Percentiles rank a stretch among this genome's conserved stretches.
Evolutionary conservation across 2,329 filamentous ascomycete genomes (phyloP).

Genomic region (Onygenales sp.): DNA sequence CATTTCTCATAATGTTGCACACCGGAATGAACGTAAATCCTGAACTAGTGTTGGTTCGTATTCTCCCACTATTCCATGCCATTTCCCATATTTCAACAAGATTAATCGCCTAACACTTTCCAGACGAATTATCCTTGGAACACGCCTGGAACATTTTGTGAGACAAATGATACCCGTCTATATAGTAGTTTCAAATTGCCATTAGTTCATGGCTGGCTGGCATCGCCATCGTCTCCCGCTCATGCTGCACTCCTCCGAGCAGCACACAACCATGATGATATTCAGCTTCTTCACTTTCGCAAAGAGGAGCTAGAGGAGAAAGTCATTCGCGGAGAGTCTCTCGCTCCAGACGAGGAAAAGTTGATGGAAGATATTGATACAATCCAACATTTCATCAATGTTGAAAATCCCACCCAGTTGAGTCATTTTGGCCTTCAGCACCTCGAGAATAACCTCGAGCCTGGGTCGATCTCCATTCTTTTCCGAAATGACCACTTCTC

Average conservation of each 20-base stretch:
- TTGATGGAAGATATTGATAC: conserved; percentile 72
- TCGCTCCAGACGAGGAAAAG: conserved; percentile 65
- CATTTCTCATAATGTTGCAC: conserved; percentile 77
- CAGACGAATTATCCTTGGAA: conserved; percentile 33
- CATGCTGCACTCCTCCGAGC: conserved; percentile 63
- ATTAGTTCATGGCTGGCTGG: conserved; percentile 87
- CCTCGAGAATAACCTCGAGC: conserved; percentile 58
- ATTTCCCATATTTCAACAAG: not conserved
- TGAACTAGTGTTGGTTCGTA: conserved; percentile 56
- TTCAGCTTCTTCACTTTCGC: conserved; percentile 76
- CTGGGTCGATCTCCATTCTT: conserved; percentile 77
- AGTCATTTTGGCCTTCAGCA: conserved; percentile 71
- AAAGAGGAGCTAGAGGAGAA: conserved; percentile 84
- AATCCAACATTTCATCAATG: conserved; percentile 71
- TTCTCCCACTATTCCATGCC: not conserved
- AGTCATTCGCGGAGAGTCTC: conserved; percentile 48
- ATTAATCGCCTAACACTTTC: not conserved
- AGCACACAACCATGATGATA: conserved; percentile 82
- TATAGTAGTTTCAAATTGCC: conserved; percentile 86
- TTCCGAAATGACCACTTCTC: conserved; percentile 98
- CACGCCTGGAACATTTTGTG: conserved; percentile 67
- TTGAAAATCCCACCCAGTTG: conserved; percentile 72
- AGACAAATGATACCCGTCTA: conserved; percentile 78
- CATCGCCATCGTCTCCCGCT: conserved; percentile 53
- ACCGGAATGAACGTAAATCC: conserved; percentile 99